A percentile compares a stretch with the other conserved stretches of the same genome.
phyloP scores from a whole-genome alignment of 169 alveolate species.

The Plasmodium reichenowi region DNA sequence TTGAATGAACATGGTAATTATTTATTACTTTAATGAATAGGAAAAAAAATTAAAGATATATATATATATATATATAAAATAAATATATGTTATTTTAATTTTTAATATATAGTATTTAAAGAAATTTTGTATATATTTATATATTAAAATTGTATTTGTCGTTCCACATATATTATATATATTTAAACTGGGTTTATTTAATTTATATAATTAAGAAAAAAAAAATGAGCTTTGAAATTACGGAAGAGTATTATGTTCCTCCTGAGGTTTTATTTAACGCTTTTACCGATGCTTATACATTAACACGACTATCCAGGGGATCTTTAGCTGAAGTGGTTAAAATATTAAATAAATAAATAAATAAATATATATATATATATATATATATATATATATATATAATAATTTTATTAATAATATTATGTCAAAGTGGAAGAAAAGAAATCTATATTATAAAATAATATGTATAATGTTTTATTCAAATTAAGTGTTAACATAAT shows the following conservation, averaged over 20 bases:
- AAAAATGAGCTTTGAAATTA: constrained; percentile 52
- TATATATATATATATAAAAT: no score
- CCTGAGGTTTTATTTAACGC: constrained; percentile 61
- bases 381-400: neutral
- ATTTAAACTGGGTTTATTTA: no score
- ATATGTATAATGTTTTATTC: neutral
- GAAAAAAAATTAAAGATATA: no score
- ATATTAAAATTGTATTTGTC: no score
- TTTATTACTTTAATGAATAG: no score
- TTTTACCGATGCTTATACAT: constrained; percentile 50
- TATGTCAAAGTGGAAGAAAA: neutral
- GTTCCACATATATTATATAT: no score
- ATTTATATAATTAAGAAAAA: no score
- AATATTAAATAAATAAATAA: neutral
- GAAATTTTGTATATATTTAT: no score
- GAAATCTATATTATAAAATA: neutral
- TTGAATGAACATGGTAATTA: neutral
- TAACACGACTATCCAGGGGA: constrained; percentile 68
- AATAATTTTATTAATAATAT: neutral
- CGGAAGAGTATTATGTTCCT: constrained; percentile 68
- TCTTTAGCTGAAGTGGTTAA: constrained; percentile 61
- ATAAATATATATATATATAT: neutral
- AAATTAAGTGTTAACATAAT: no score
- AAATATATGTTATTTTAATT: no score
- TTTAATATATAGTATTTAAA: no score